These are phyloP conservation scores for Amanita jacksonii DNA, from an alignment of 768 basidiomycete genomes.

Conservation along the genomic window DNA sequence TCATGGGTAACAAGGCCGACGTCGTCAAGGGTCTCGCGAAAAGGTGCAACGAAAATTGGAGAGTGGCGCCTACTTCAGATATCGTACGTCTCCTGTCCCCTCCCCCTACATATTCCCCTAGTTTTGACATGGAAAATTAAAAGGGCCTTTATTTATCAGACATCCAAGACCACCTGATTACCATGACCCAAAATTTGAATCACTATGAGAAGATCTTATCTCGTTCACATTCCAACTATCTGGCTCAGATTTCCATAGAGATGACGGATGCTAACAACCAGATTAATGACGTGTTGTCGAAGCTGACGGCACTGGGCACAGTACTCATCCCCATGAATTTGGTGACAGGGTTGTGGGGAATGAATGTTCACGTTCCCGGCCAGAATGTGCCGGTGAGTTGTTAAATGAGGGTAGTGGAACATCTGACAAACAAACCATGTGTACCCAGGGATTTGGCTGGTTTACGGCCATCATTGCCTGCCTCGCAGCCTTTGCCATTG, in stretches of 20 bases:
- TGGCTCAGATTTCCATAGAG: slow-evolving; percentile 98
- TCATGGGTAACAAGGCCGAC: slow-evolving; percentile 99
- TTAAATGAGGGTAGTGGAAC: no score
- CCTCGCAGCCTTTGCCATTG: slow-evolving; percentile 69
- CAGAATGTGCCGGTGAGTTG: slow-evolving; percentile 43
- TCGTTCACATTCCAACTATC: slow-evolving; percentile 97
- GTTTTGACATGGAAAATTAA: no score
- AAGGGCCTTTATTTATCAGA: slow-evolving; percentile 95
- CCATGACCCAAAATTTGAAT: slow-evolving; percentile 99
- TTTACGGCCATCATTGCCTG: slow-evolving; percentile 79
- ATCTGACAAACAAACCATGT: no score
- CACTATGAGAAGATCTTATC: slow-evolving; percentile 99
- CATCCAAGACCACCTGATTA: slow-evolving; percentile 98
- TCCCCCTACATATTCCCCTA: no score
- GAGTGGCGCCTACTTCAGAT: slow-evolving; percentile 94
- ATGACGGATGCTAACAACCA: slow-evolving; percentile 99
- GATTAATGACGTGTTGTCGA: slow-evolving; percentile 97
- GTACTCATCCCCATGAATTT: slow-evolving; percentile 96
- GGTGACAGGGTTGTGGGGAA: slow-evolving; percentile 92
- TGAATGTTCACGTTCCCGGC: slow-evolving; percentile 98
- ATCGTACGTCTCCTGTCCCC: slow-evolving; percentile 49
- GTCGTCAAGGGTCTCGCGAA: slow-evolving; percentile 99
- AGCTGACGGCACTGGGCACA: slow-evolving; percentile 95
- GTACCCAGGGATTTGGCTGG: slow-evolving; percentile 68
- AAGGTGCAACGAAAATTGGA: slow-evolving; percentile 97